Evolutionary conservation across 345 rosid species (phyloP).

Genomic region (Geranium rotundifolium): DNA sequence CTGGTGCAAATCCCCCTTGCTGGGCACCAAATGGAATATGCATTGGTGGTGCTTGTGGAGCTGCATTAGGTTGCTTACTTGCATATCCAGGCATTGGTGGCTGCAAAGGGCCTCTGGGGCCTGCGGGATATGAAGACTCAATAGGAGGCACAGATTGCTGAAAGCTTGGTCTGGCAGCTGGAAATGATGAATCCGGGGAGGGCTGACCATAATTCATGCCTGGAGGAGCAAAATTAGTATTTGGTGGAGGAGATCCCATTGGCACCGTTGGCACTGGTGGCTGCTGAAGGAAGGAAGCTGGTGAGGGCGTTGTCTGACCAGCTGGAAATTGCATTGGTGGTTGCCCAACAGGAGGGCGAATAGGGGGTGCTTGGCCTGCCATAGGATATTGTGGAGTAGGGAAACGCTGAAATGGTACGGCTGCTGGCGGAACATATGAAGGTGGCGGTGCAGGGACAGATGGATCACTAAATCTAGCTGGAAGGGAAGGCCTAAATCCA

Average conservation of each 20-base stretch:
- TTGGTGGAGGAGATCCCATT: conserved; percentile 57
- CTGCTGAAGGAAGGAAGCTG: conserved; percentile 36
- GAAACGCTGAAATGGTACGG: conserved; percentile 40
- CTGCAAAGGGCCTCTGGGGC: conserved; percentile 26
- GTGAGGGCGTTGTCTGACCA: conserved; percentile 35
- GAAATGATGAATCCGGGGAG: conserved; percentile 21
- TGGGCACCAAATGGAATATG: conserved; percentile 40
- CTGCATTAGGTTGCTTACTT: conserved; percentile 31
- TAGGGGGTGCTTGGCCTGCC: conserved; percentile 31
- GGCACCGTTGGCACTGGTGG: conserved; percentile 37
- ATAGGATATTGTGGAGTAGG: conserved; percentile 46
- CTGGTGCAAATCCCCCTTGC: conserved; percentile 39
- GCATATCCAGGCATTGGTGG: conserved; percentile 57
- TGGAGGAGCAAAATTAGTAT: conserved; percentile 26
- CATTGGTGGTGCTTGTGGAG: conserved; percentile 35
- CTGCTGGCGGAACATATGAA: conserved; percentile 39
- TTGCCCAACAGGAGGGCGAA: conserved; percentile 36
- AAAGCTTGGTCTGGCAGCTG: conserved; percentile 34
- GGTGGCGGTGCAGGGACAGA: conserved; percentile 34
- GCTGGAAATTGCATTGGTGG: conserved; percentile 41
- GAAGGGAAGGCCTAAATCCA: conserved; percentile 39
- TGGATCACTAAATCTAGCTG: conserved; percentile 25
- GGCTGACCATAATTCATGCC: conserved; percentile 26
- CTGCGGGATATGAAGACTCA: conserved; percentile 29
- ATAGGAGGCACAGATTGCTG: conserved; percentile 38